phyloP scores from a whole-genome alignment of 345 rosid species.

The Aquilaria malaccensis region DNA sequence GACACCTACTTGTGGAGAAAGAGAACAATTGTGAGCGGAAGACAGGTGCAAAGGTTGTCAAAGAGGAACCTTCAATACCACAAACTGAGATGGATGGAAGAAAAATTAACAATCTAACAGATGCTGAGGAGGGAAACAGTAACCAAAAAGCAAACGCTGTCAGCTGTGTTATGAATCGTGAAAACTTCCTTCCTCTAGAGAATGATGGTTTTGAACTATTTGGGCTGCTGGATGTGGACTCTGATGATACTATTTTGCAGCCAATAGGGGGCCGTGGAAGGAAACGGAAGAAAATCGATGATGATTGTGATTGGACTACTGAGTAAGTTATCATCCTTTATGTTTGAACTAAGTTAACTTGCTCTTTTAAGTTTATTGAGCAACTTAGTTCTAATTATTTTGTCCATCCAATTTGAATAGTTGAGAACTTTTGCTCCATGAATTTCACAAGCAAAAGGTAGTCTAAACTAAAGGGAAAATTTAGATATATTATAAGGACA shows the following conservation, averaged over 20 bases:
- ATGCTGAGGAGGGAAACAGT: slow-evolving; percentile 2
- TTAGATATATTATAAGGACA: no score
- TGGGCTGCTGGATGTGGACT: not conserved
- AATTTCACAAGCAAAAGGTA: no score
- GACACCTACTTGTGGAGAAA: slow-evolving; percentile 13
- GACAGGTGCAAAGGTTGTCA: not conserved
- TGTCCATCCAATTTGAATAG: no score
- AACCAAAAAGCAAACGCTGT: not conserved
- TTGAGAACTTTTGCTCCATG: no score
- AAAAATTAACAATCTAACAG: not conserved
- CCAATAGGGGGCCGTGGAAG: not conserved
- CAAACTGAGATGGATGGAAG: slow-evolving; percentile 1
- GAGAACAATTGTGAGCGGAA: not conserved
- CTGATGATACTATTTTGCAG: not conserved
- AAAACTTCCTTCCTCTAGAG: slow-evolving; percentile 11
- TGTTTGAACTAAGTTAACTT: no score
- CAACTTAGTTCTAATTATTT: no score
- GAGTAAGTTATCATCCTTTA: no score
- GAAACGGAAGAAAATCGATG: not conserved
- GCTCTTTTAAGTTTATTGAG: no score
- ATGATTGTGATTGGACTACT: no score
- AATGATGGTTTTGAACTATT: not conserved
- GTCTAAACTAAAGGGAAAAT: no score
- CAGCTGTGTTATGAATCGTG: slow-evolving; percentile 8
- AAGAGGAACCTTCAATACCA: slow-evolving; percentile 3